phyloP scores from a whole-genome alignment of 1,284 basidiomycete species.

The Pseudozyma pruni region DNA sequence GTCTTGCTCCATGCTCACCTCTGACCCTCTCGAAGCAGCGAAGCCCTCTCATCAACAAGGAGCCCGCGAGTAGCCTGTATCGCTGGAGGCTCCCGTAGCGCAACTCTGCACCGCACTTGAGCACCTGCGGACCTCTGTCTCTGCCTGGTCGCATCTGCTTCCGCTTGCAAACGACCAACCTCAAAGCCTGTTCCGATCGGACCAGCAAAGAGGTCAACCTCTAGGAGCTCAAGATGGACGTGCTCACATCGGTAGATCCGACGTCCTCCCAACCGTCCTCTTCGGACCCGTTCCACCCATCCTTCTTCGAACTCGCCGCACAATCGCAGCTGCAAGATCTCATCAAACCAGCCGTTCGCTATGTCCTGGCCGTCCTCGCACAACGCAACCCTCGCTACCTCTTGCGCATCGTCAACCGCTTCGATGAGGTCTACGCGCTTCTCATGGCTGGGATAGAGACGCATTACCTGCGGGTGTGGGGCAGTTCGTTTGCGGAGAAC shows the following conservation, averaged over 20 bases:
- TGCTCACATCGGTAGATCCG: conserved; percentile 55
- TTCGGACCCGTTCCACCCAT: conserved; percentile 75
- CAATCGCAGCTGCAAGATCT: conserved; percentile 93
- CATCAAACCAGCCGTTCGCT: conserved; percentile 93
- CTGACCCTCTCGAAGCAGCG: too few species aligned
- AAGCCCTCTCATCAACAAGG: too few species aligned
- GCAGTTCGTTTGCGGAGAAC: conserved; percentile 88
- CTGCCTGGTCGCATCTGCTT: too few species aligned
- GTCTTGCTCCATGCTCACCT: too few species aligned
- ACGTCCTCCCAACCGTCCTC: conserved; percentile 45
- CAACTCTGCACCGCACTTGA: too few species aligned
- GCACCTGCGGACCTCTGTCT: too few species aligned
- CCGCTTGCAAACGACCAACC: too few species aligned
- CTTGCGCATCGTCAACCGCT: conserved; percentile 87
- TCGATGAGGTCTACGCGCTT: conserved; percentile 93
- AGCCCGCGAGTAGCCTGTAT: too few species aligned
- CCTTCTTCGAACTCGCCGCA: conserved; percentile 92
- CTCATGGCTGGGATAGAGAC: conserved; percentile 89
- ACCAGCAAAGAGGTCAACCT: too few species aligned
- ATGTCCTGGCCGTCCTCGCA: conserved; percentile 90
- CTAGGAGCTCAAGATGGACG: conserved; percentile 39
- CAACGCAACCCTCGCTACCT: conserved; percentile 94
- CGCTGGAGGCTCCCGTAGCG: too few species aligned
- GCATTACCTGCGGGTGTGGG: conserved; percentile 84
- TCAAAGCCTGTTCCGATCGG: too few species aligned